Evolutionary conservation across 345 rosid species (phyloP).

Genomic region (Salix dunnii): DNA sequence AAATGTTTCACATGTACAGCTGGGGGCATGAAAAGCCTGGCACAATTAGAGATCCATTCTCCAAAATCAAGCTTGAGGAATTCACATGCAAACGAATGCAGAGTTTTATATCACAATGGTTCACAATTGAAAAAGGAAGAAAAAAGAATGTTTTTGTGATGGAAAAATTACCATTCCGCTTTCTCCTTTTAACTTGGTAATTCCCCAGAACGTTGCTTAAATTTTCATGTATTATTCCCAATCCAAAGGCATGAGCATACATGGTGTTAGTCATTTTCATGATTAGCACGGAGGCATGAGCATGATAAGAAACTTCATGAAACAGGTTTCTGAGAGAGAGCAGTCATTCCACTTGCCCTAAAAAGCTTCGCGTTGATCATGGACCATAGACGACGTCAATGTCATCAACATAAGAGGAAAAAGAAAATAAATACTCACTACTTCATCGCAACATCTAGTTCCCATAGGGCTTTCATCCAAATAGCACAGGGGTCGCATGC

Average conservation of each 20-base stretch:
- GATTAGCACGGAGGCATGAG: neutral
- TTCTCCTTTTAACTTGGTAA: neutral
- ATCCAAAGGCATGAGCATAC: neutral
- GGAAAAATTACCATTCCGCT: neutral
- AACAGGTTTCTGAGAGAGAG: neutral
- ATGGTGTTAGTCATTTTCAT: no score
- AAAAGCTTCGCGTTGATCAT: neutral
- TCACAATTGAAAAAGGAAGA: neutral
- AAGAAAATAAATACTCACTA: neutral
- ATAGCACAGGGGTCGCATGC: neutral
- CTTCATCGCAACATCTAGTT: neutral
- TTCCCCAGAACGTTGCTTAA: neutral
- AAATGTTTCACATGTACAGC: neutral
- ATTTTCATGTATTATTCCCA: neutral
- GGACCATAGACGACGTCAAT: neutral
- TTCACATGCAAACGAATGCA: neutral
- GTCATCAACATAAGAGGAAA: neutral
- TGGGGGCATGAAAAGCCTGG: neutral
- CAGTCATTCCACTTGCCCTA: neutral
- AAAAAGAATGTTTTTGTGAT: neutral
- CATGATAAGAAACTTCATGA: neutral
- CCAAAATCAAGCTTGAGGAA: no score
- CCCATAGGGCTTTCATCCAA: neutral
- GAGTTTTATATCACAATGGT: neutral
- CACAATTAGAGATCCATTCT: no score